Conservation (phyloP, 106 monocot species). For the Cymbidium sinense region DNA sequence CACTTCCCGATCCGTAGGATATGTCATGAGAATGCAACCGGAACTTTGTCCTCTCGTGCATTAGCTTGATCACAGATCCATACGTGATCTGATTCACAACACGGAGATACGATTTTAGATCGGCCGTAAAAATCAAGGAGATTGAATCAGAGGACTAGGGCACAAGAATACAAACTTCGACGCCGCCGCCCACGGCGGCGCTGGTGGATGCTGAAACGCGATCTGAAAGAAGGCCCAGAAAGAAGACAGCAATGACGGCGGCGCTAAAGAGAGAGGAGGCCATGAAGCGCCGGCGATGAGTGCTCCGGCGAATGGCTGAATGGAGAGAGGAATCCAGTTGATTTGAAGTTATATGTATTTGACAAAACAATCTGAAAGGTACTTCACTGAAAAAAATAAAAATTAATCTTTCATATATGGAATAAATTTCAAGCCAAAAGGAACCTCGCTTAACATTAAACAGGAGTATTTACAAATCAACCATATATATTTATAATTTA, state of each 20-base stretch:
- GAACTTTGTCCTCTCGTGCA: conserved; percentile 84
- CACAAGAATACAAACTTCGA: conserved; percentile 38
- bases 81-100: conserved; percentile 50
- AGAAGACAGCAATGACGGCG: conserved; percentile 16
- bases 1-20: conserved; percentile 90
- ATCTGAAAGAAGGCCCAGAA: conserved; percentile 47
- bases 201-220: conserved; percentile 11
- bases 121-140: not conserved
- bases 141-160: conserved; percentile 2
- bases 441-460: no score
- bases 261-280: conserved; percentile 34
- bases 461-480: no score
- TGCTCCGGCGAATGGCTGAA: not conserved
- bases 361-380: no score
- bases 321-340: not conserved
- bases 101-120: not conserved
- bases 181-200: conserved; percentile 30
- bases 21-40: conserved; percentile 89
- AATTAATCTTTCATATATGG: no score
- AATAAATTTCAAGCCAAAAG: no score
- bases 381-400: no score
- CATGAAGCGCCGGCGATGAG: conserved; percentile 32
- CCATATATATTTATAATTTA: no score
- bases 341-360: not conserved
- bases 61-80: conserved; percentile 70